phyloP scores from a whole-genome alignment of 2,329 filamentous ascomycete genomes.

The Penicillium sp. region DNA sequence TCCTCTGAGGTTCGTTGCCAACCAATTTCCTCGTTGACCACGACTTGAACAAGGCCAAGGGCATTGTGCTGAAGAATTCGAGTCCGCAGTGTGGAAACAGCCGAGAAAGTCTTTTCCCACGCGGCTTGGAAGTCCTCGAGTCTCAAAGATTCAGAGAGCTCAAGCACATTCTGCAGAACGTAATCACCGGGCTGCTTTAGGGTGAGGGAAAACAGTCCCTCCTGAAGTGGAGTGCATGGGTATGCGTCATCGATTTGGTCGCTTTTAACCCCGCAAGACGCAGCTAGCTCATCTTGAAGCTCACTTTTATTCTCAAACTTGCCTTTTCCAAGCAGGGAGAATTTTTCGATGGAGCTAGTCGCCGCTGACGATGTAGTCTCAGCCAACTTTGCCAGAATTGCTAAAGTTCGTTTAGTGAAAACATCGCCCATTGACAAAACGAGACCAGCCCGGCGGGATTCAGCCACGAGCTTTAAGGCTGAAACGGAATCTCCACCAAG shows the following conservation, averaged over 20 bases:
- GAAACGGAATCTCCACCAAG: slow-evolving; percentile 62
- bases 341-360: not conserved
- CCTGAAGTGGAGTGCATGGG: slow-evolving; percentile 33
- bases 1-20: not conserved
- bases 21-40: not conserved
- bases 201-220: slow-evolving; percentile 39
- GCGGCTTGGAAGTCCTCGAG: no score
- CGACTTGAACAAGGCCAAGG: not conserved
- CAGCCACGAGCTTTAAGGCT: slow-evolving; percentile 47
- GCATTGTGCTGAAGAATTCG: not conserved
- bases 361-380: not conserved
- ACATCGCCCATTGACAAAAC: not conserved
- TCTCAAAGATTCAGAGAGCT: no score
- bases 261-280: not conserved
- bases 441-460: not conserved
- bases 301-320: not conserved
- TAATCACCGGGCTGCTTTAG: slow-evolving; percentile 21
- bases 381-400: not conserved
- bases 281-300: no score
- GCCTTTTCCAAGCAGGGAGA: not conserved
- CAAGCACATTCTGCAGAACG: no score
- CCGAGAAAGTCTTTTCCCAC: no score
- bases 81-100: not conserved
- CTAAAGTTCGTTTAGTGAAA: not conserved
- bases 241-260: slow-evolving; percentile 31